Evolutionary conservation across 768 basidiomycete genomes (phyloP), one percentile per base, ranked within the genome.

Genomic region (Punctularia strigosozonata): DNA sequence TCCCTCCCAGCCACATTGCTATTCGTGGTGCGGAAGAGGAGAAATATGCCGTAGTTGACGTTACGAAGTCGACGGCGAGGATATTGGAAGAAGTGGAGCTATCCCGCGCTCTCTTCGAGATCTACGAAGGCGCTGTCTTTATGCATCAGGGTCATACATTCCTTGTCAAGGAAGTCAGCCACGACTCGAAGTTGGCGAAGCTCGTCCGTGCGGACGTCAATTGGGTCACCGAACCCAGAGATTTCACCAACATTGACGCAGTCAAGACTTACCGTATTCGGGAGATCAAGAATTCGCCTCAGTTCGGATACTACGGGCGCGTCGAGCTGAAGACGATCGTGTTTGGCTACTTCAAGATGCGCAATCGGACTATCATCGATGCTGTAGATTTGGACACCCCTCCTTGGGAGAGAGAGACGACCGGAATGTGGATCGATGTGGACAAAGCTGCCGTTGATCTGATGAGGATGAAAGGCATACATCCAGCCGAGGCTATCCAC

Each of bases 41-140:
- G 25, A 77, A 71, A 44, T 94, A 92, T 55, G 65, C 65, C 17
- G 67, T 90, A 14, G 66, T 90, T 8, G 79, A 87, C 45, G 51
- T 84, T 28, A 73, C 66, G 12, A 66, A 60, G 31, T 62, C 63
- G 10, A 51, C 25, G 1, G 56, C 60, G 15, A 62, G 53, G 14
- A 64, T 85, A 23, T 50, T 94, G 6, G 89, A 94, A 58, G 86
- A 91, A 52, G 64, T 88, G 18, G 90, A 92, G 56, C 56, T 80
- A 30, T 87, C 83, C 17, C 65, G 89, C 22, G 86, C 87, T 0
- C 59, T 89, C 39, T 94, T 91, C 46, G 90, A 92, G 56, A 61
- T 85, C 6, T 94, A 91, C 49, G 88, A 91, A 59, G 90, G 89
- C 10, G 88, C 78, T 4, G 77, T 92, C 46, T 94, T 86, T 57